Evolutionary conservation across 805 yeast genomes (phyloP), one percentile per base, ranked within the genome.

Genomic region (Kuraishia capsulata): DNA sequence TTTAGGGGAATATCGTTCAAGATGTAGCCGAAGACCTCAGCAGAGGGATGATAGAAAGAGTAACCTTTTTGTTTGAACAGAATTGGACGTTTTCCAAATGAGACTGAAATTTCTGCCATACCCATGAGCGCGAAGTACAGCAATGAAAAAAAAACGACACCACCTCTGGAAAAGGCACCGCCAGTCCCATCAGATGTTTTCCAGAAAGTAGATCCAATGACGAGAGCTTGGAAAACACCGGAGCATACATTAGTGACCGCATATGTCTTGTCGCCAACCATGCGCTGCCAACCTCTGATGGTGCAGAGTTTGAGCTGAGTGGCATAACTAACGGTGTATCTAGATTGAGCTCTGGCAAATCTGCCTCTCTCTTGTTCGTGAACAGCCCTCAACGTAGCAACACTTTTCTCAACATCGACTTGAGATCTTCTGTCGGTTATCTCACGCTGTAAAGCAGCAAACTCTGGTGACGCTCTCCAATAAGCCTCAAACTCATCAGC

Each of bases 31-130:
- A 83, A 47, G 1, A 86, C 82, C 50, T 82, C 90, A 3, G 85
- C 77, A 13, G 86, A 69, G 3, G 89, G 88, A 42, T 78, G 76
- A 53, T 81, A 84, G 41, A 83, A 68, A 0, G 86, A 77, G 48
- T 79, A 84, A 36, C 71, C 68, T 50, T 78, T 77, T 53, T 84
- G 94, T 50, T 84, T 83, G 48, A 71, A 73, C 20, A 81, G 69
- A 44, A 84, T 75, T 35, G 78, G 72, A 44, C 83, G 67, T 33
- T 72, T 64, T 17, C 61, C 69, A 47, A 75, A 64, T 49, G 70
- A 54, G 33, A 60, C 57, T 36, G 67, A 52, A 30, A 70, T 59
- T 42, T 69, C 73, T 3, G 77, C 73, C 35, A 72, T 46, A 33
- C 71, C 69, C 61, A 67, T 61, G 48, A 73, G 62, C 8, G 69